Conservation (phyloP, 164 flowering plant genomes). For the Umbilicus rupestris region DNA sequence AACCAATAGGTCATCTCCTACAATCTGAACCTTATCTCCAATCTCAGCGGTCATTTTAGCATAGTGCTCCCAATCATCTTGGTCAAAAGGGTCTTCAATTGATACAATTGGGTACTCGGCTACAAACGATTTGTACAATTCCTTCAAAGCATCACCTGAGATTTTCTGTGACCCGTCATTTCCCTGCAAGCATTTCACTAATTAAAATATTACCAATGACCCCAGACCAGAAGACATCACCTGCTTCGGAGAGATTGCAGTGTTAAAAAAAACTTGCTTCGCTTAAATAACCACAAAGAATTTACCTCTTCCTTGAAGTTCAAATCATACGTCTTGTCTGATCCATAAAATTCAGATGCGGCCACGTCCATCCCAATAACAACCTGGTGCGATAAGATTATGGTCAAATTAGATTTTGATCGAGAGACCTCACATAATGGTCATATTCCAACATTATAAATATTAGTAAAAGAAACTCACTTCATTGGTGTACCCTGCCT, state of each 20-base stretch:
- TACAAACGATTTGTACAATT: conserved; percentile 72
- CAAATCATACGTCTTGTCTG: conserved; percentile 72
- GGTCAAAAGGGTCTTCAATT: conserved; percentile 92
- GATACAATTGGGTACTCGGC: conserved; percentile 79
- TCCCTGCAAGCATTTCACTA: conserved; percentile 27
- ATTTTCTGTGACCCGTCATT: conserved; percentile 79
- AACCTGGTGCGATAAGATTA: conserved; percentile 30
- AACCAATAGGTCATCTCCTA: conserved; percentile 90
- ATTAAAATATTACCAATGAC: neutral
- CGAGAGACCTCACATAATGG: neutral
- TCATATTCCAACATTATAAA: neutral
- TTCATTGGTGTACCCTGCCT: conserved; percentile 77
- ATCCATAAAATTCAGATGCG: conserved; percentile 75
- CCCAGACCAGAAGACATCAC: neutral
- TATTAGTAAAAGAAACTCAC: conserved; percentile 23
- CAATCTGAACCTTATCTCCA: conserved; percentile 71
- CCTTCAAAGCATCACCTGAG: conserved; percentile 66
- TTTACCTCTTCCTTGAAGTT: conserved; percentile 85
- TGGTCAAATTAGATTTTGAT: neutral
- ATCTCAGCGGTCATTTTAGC: conserved; percentile 53
- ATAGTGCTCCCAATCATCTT: conserved; percentile 92
- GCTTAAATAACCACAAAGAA: neutral
- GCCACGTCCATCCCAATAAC: conserved; percentile 98
- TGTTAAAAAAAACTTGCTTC: neutral
- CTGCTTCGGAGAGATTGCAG: neutral